Percentiles rank a stretch among this genome's conserved stretches.
Evolutionary conservation across 164 flowering plant genomes (phyloP).

Genomic region (Vitis amurensis): DNA sequence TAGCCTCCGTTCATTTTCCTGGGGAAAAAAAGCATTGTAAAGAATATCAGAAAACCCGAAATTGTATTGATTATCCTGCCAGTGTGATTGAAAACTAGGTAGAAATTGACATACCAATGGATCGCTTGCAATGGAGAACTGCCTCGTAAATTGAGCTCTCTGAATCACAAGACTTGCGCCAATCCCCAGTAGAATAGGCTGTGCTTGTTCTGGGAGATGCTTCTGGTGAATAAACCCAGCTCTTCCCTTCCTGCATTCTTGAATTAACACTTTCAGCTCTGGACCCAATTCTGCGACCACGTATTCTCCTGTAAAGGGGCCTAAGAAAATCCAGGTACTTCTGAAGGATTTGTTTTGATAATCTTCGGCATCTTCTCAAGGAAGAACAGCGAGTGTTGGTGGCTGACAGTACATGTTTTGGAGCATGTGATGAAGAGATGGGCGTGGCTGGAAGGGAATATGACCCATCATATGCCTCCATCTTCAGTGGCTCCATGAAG

Average conservation of each 20-base stretch:
- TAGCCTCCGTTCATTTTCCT: conserved; percentile 32
- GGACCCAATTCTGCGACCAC: conserved; percentile 20
- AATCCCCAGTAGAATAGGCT: conserved; percentile 40
- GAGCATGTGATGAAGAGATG: no score
- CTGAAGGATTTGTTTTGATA: conserved; percentile 35
- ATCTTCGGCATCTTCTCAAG: conserved; percentile 35
- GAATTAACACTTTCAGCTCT: conserved; percentile 14
- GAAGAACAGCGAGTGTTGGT: conserved; percentile 22
- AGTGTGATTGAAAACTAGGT: no score
- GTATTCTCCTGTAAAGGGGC: conserved; percentile 38
- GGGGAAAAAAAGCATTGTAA: conserved; percentile 6
- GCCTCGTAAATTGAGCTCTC: conserved; percentile 74
- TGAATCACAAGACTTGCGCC: conserved; percentile 63
- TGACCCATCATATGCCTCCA: no score
- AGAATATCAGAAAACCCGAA: not conserved
- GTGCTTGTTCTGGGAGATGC: conserved; percentile 48
- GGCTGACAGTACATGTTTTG: not conserved
- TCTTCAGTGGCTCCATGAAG: no score
- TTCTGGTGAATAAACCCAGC: conserved; percentile 26
- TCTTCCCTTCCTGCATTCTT: conserved; percentile 20
- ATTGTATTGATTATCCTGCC: no score
- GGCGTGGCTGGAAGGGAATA: no score
- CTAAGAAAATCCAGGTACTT: conserved; percentile 46
- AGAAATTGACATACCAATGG: conserved; percentile 34
- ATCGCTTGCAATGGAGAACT: conserved; percentile 70